These are phyloP conservation scores for Phyllosticta ampelicida DNA, from an alignment of 2,329 filamentous ascomycete genomes.

Conservation along the genomic window DNA sequence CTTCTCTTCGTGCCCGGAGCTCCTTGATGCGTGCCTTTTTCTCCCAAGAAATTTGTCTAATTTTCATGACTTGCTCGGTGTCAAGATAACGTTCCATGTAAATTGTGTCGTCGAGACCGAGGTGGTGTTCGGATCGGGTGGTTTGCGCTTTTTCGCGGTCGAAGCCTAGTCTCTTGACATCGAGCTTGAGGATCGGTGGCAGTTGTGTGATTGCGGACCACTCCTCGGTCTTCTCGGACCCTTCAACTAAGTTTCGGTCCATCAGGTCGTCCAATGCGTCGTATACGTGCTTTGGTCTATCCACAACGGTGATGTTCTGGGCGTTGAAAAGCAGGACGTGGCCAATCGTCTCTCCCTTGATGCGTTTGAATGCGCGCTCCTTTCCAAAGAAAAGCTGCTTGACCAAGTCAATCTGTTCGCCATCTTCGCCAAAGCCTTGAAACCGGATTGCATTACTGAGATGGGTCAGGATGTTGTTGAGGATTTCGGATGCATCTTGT, in stretches of 20 bases:
- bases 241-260: conserved; percentile 59
- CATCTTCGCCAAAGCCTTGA: conserved; percentile 51
- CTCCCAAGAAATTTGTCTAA: conserved; percentile 62
- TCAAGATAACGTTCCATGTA: conserved; percentile 74
- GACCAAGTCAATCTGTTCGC: conserved; percentile 71
- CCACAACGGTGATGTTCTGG: conserved; percentile 48
- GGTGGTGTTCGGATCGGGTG: conserved; percentile 64
- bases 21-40: conserved; percentile 54
- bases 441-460: conserved; percentile 80
- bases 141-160: conserved; percentile 48
- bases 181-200: conserved; percentile 79
- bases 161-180: conserved; percentile 73
- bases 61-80: conserved; percentile 33
- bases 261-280: conserved; percentile 78
- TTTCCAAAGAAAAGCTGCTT: conserved; percentile 43
- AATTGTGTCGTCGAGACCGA: conserved; percentile 69
- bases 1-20: conserved; percentile 38
- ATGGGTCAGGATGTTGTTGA: conserved; percentile 83
- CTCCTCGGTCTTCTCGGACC: conserved; percentile 13
- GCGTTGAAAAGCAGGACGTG: conserved; percentile 52
- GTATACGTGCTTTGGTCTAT: conserved; percentile 58
- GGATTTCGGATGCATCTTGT: conserved; percentile 93
- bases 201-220: conserved; percentile 43
- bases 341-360: conserved; percentile 35
- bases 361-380: conserved; percentile 21